These are phyloP conservation scores for Penicillium rolfsii DNA, from an alignment of 2,329 filamentous ascomycete genomes.

Conservation along the genomic window DNA sequence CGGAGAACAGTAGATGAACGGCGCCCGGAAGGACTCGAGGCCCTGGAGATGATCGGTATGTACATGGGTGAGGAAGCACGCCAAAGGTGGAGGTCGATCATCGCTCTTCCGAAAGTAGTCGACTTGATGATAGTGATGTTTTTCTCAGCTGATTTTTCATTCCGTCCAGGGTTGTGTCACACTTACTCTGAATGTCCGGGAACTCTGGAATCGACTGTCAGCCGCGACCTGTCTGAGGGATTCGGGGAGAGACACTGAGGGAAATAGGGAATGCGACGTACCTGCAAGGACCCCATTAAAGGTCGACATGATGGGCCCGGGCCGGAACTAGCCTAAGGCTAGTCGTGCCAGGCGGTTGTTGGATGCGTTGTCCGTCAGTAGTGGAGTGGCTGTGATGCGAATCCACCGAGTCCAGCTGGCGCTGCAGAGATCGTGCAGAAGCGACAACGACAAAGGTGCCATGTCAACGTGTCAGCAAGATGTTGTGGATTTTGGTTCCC, in stretches of 20 bases:
- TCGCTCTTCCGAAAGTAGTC: slow-evolving; percentile 74
- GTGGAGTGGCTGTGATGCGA: slow-evolving; percentile 6
- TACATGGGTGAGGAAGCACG: slow-evolving; percentile 88
- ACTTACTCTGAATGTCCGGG: slow-evolving; percentile 70
- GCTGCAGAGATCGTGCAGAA: slow-evolving; percentile 5
- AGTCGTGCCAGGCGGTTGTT: background rate
- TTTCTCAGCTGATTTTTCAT: slow-evolving; percentile 6
- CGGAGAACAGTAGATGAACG: slow-evolving; percentile 88
- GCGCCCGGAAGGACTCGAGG: slow-evolving; percentile 73
- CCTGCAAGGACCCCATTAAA: slow-evolving; percentile 39
- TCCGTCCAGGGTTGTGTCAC: background rate
- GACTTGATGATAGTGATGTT: slow-evolving; percentile 53
- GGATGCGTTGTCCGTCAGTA: background rate
- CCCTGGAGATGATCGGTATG: slow-evolving; percentile 88
- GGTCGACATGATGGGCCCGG: slow-evolving; percentile 33
- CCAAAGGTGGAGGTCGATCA: slow-evolving; percentile 65
- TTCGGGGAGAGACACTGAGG: background rate
- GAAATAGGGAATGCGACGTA: slow-evolving; percentile 11
- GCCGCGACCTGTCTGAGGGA: background rate
- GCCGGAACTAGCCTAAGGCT: slow-evolving; percentile 1
- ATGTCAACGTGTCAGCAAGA: background rate
- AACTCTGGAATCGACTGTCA: slow-evolving; percentile 60
- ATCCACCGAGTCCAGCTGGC: slow-evolving; percentile 12
- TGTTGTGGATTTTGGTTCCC: background rate
- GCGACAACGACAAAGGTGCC: background rate